Conservation (phyloP, 169 alveolate species). For the Plasmodium reichenowi region DNA sequence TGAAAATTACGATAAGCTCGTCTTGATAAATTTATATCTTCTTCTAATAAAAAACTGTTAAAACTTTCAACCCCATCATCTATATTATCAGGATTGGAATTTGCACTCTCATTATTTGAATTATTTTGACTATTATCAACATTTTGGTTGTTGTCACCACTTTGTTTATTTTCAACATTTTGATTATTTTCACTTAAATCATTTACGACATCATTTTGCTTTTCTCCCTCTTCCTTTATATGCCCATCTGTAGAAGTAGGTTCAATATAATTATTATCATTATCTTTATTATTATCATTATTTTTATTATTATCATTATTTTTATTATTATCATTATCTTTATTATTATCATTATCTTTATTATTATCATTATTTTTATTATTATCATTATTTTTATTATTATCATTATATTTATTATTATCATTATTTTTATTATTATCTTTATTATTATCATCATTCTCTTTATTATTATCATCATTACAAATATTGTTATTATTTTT, state of each 20-base stretch:
- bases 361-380: too few relatives aligned
- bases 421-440: too few relatives aligned
- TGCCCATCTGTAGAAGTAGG: too few relatives aligned
- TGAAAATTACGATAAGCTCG: slow-evolving; percentile 67
- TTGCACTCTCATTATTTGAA: neutral
- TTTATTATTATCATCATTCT: too few relatives aligned
- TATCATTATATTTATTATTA: too few relatives aligned
- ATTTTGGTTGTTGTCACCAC: neutral
- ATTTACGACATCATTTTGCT: too few relatives aligned
- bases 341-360: neutral
- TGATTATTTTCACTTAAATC: neutral
- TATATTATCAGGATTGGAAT: slow-evolving; percentile 5
- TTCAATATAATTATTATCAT: too few relatives aligned
- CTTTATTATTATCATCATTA: too few relatives aligned
- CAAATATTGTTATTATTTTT: too few relatives aligned
- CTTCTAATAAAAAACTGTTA: slow-evolving; percentile 65
- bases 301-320: neutral
- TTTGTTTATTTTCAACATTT: neutral
- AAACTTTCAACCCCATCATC: slow-evolving; percentile 36
- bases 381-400: too few relatives aligned
- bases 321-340: neutral
- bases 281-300: neutral
- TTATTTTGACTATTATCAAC: neutral
- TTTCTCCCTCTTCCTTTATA: too few relatives aligned
- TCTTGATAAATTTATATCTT: slow-evolving; percentile 51